Conservation (phyloP, 163 green algal species). For the Coccomyxa subellipsoidea region DNA sequence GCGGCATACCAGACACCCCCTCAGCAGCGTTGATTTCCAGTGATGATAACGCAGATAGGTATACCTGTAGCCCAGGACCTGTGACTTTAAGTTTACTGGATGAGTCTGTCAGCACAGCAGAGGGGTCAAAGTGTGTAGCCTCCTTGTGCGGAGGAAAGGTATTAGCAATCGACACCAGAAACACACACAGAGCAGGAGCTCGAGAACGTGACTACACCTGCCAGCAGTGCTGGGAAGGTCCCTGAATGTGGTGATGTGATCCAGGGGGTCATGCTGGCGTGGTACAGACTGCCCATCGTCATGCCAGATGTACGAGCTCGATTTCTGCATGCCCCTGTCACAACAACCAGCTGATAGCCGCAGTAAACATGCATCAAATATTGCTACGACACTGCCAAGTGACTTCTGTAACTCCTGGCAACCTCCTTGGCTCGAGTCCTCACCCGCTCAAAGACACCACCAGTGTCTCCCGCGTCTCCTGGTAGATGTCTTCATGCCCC, state of each 20-base stretch:
- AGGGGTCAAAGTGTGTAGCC: too few species aligned
- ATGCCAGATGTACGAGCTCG: constrained; percentile 1
- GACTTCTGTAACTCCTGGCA: background rate
- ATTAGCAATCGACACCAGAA: background rate
- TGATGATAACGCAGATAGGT: too few species aligned
- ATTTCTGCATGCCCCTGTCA: background rate
- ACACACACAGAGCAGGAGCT: background rate
- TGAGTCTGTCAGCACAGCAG: too few species aligned
- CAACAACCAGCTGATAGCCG: background rate
- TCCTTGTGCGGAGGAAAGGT: too few species aligned
- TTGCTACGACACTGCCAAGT: background rate
- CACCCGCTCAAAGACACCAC: background rate
- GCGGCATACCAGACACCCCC: background rate
- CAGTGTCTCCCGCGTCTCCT: background rate
- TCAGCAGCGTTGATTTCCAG: background rate
- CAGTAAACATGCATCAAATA: background rate
- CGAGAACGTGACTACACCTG: background rate
- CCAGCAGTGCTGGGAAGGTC: background rate
- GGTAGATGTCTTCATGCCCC: constrained; percentile 15
- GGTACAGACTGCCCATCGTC: constrained; percentile 1
- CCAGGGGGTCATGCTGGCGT: background rate
- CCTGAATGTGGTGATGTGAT: constrained; percentile 12
- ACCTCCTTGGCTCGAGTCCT: background rate
- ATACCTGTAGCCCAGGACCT: too few species aligned
- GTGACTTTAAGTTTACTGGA: too few species aligned